These are phyloP conservation scores for Lactifluus volemus DNA, from an alignment of 768 basidiomycete genomes.

Conservation along the genomic window DNA sequence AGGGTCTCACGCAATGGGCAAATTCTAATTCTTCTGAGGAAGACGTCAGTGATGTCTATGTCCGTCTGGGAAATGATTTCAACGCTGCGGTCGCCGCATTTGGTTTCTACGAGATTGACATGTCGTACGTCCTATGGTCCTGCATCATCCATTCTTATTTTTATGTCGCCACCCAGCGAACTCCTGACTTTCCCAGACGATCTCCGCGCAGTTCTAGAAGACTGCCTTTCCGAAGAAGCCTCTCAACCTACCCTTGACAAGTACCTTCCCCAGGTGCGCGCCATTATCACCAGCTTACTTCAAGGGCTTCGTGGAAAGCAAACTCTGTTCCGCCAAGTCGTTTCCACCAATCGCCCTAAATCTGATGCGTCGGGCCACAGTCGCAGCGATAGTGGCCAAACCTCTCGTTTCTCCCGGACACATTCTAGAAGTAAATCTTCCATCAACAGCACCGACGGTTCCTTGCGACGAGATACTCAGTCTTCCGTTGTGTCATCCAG, in stretches of 20 bases:
- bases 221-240: slow-evolving; percentile 87
- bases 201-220: slow-evolving; percentile 80
- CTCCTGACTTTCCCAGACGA: slow-evolving; percentile 83
- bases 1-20: slow-evolving; percentile 83
- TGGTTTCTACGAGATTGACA: slow-evolving; percentile 73
- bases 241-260: slow-evolving; percentile 74
- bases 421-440: slow-evolving; percentile 30
- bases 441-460: slow-evolving; percentile 25
- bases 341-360: slow-evolving; percentile 51
- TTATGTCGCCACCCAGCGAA: slow-evolving; percentile 45
- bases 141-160: slow-evolving; percentile 2
- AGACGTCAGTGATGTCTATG: slow-evolving; percentile 94
- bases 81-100: slow-evolving; percentile 91
- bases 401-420: slow-evolving; percentile 45
- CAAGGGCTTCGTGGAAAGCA: slow-evolving; percentile 93
- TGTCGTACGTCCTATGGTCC: slow-evolving; percentile 48
- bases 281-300: slow-evolving; percentile 87
- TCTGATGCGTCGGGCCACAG: slow-evolving; percentile 39
- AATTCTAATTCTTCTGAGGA: slow-evolving; percentile 57
- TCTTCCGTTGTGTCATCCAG: slow-evolving; percentile 8
- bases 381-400: slow-evolving; percentile 33
- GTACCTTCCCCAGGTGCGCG: slow-evolving; percentile 84
- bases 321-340: slow-evolving; percentile 70
- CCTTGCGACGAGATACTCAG: slow-evolving; percentile 17
- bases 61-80: slow-evolving; percentile 94